Evolutionary conservation across 2,329 filamentous ascomycete genomes (phyloP).

Genomic region (Phoma sp.): DNA sequence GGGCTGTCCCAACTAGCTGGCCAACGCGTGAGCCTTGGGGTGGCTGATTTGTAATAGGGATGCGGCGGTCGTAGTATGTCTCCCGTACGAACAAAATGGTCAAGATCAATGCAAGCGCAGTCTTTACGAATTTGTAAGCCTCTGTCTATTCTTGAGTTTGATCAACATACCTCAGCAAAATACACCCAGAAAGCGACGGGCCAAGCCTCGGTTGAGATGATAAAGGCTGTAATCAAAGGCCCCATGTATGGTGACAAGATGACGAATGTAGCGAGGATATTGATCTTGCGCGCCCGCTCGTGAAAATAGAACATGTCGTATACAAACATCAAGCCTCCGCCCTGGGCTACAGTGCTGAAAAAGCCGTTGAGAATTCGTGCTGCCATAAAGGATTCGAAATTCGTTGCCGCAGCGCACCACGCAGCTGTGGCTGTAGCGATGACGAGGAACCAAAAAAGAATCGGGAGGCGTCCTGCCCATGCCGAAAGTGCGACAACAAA

Average conservation of each 20-base stretch:
- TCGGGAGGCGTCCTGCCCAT: background rate
- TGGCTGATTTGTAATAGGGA: background rate
- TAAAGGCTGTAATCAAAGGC: background rate
- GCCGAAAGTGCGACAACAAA: background rate
- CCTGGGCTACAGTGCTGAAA: background rate
- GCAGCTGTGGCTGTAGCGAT: background rate
- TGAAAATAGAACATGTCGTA: background rate
- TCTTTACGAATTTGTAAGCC: background rate
- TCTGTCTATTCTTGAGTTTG: background rate
- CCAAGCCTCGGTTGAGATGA: background rate
- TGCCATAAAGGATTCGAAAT: background rate
- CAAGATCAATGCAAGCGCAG: background rate
- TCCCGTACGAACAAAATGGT: background rate
- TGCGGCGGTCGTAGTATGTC: background rate
- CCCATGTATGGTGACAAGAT: background rate
- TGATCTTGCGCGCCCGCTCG: background rate
- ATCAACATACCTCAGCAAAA: background rate
- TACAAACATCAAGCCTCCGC: background rate
- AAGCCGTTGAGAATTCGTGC: background rate
- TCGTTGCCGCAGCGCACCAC: background rate
- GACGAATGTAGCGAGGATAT: background rate
- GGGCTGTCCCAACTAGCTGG: background rate
- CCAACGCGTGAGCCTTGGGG: background rate
- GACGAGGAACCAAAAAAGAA: background rate
- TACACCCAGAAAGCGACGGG: background rate